phyloP scores from a whole-genome alignment of 1,284 basidiomycete species.

The Baeospora myosura region DNA sequence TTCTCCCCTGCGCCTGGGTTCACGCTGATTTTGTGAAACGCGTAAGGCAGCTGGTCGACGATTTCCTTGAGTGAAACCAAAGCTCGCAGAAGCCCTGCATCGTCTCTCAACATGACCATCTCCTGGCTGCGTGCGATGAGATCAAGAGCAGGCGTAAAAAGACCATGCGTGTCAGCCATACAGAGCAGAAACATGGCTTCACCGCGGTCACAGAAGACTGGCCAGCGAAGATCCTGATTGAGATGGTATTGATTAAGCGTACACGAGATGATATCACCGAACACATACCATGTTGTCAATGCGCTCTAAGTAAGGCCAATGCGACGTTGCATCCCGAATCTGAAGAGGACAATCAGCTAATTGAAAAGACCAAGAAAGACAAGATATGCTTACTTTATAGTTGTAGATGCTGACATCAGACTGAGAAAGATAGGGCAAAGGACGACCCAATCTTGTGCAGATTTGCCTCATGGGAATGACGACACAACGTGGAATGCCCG shows the following conservation, averaged over 20 bases:
- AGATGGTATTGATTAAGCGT: too few relatives aligned
- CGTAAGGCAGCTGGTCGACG: constrained; percentile 11
- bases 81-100: constrained; percentile 9
- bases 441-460: constrained; percentile 9
- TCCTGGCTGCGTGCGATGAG: constrained; percentile 12
- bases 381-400: constrained; percentile 7
- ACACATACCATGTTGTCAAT: constrained; percentile 12
- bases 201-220: constrained; percentile 11
- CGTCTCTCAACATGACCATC: constrained; percentile 9
- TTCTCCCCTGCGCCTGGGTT: constrained; percentile 10
- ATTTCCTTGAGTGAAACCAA: constrained; percentile 10
- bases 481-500: constrained; percentile 8
- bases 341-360: not conserved
- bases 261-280: too few relatives aligned
- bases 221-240: constrained; percentile 12
- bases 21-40: constrained; percentile 11
- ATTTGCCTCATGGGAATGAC: constrained; percentile 10
- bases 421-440: constrained; percentile 11
- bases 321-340: constrained; percentile 11
- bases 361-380: constrained; percentile 1
- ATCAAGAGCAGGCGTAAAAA: constrained; percentile 11
- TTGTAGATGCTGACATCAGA: constrained; percentile 11
- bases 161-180: constrained; percentile 11
- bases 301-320: constrained; percentile 8
- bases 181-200: constrained; percentile 11